Evolutionary conservation across 2,329 filamentous ascomycete species (phyloP).

Genomic region (Fusarium sp.): DNA sequence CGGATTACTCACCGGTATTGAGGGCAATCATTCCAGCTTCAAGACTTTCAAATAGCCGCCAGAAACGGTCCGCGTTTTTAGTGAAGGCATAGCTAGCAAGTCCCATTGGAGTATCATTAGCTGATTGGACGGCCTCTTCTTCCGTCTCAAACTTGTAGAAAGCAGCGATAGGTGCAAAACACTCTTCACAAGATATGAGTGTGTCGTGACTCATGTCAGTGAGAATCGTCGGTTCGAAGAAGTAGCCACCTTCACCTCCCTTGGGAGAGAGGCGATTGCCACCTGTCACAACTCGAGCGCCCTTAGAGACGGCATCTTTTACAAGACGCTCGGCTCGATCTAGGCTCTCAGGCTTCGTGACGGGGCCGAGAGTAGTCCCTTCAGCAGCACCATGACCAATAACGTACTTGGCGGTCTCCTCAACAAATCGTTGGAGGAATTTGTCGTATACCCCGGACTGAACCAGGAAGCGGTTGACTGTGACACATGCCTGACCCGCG

Average conservation of each 20-base stretch:
- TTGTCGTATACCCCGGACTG: constrained; percentile 72
- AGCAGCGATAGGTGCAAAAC: constrained; percentile 31
- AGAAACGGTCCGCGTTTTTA: constrained; percentile 24
- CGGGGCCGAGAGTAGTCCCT: constrained; percentile 23
- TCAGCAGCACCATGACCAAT: constrained; percentile 30
- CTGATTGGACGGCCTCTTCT: constrained; percentile 22
- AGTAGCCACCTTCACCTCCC: constrained; percentile 15
- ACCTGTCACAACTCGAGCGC: constrained; percentile 22
- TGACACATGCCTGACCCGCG: constrained; percentile 80
- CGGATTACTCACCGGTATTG: constrained; percentile 5
- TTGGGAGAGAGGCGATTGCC: constrained; percentile 11
- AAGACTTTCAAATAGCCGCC: constrained; percentile 34
- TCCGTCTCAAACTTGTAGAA: constrained; percentile 40
- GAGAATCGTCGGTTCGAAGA: constrained; percentile 41
- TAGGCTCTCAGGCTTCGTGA: constrained; percentile 32
- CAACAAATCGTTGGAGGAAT: constrained; percentile 17
- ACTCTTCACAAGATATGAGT: constrained; percentile 30
- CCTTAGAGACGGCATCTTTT: constrained; percentile 24
- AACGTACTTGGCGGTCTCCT: constrained; percentile 26
- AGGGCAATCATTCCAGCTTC: constrained; percentile 43
- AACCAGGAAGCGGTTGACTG: constrained; percentile 71
- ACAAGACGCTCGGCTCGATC: constrained; percentile 23
- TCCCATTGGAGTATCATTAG: constrained; percentile 36
- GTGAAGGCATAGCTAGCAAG: constrained; percentile 38
- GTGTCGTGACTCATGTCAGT: constrained; percentile 16